A percentile compares a stretch with the other conserved stretches of the same genome.
These are phyloP conservation scores for Citrus trifoliata DNA, from an alignment of 345 rosid genomes.

Conservation along the genomic window DNA sequence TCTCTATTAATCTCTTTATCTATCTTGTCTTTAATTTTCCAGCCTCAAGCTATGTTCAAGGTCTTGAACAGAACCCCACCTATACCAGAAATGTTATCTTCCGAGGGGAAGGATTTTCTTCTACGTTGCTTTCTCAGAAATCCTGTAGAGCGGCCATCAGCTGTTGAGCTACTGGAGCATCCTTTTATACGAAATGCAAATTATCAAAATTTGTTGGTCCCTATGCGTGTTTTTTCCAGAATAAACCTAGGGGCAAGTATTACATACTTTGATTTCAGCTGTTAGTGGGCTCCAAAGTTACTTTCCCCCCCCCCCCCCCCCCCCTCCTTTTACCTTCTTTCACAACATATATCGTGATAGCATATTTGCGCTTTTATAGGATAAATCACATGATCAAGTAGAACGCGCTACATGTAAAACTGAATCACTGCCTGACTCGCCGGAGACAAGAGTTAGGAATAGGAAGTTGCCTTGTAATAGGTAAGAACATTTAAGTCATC, in stretches of 20 bases:
- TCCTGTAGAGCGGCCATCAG: conserved; percentile 60
- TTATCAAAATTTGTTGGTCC: conserved; percentile 25
- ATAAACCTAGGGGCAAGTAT: conserved; percentile 25
- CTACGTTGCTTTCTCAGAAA: conserved; percentile 50
- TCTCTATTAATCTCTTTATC: neutral
- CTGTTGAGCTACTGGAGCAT: conserved; percentile 48
- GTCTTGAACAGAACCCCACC: conserved; percentile 44
- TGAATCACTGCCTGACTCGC: conserved; percentile 16
- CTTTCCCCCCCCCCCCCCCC: neutral
- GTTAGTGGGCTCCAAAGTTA: neutral
- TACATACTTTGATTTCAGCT: conserved; percentile 6
- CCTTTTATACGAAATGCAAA: conserved; percentile 45
- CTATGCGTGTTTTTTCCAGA: conserved; percentile 19
- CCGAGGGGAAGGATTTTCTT: conserved; percentile 65
- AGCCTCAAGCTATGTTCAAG: conserved; percentile 76
- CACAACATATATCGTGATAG: neutral
- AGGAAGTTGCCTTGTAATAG: conserved; percentile 15
- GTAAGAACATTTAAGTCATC: conserved; percentile 7
- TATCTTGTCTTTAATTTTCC: conserved; percentile 17
- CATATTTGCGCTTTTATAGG: conserved; percentile 20
- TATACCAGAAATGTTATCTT: conserved; percentile 55
- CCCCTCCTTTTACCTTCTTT: neutral
- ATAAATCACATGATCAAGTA: conserved; percentile 23
- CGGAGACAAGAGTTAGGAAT: conserved; percentile 3
- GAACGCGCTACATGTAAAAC: conserved; percentile 8